Evolutionary conservation across 1,139 yeast species (phyloP).

Genomic region (Spathaspora sp.): DNA sequence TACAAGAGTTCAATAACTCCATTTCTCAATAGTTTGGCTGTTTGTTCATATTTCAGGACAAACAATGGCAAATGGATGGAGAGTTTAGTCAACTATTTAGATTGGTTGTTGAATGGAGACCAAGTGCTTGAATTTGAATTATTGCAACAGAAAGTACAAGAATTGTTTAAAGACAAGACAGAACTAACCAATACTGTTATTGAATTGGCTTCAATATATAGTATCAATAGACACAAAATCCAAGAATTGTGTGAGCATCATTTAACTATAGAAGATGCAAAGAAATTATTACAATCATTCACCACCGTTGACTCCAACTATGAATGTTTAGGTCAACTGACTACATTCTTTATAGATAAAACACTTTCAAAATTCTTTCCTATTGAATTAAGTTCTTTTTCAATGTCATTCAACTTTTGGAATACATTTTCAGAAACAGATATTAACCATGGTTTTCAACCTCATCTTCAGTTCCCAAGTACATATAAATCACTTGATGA

Average conservation of each 20-base stretch:
- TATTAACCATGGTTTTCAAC: background rate
- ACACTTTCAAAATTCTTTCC: slow-evolving; percentile 5
- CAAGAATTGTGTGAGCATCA: background rate
- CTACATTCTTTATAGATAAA: slow-evolving; percentile 6
- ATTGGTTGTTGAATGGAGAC: background rate
- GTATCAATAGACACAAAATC: background rate
- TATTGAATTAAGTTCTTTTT: background rate
- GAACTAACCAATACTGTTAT: background rate
- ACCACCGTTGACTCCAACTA: background rate
- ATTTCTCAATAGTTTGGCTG: background rate
- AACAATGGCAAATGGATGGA: background rate
- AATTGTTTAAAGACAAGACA: background rate
- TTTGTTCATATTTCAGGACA: background rate
- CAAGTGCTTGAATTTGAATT: background rate
- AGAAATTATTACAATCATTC: background rate
- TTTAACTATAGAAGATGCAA: slow-evolving; percentile 3
- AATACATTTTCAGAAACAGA: slow-evolving; percentile 2
- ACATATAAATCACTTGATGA: background rate
- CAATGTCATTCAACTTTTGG: slow-evolving; percentile 6
- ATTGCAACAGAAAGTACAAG: background rate
- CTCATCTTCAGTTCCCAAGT: slow-evolving; percentile 4
- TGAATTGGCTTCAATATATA: slow-evolving; percentile 2
- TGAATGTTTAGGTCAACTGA: slow-evolving; percentile 1
- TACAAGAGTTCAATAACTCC: background rate
- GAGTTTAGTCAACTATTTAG: background rate